These are phyloP conservation scores for Pinus taeda DNA, from an alignment of 75 land plant genomes.

Conservation along the genomic window DNA sequence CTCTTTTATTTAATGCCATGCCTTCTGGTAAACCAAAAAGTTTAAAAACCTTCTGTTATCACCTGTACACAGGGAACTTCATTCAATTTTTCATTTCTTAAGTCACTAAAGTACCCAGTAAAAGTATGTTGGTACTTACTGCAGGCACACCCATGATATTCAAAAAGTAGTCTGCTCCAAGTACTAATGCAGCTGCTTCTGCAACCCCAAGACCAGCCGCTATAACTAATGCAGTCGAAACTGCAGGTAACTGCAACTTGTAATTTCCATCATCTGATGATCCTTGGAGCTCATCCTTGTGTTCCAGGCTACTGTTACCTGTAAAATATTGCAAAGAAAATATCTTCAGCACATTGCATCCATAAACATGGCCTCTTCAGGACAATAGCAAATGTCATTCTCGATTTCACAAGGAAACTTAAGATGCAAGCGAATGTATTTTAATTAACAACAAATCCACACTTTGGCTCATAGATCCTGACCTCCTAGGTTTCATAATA, in stretches of 20 bases:
- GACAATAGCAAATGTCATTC: slow-evolving; percentile 3
- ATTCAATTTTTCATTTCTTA: background rate
- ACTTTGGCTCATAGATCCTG: background rate
- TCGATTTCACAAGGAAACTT: background rate
- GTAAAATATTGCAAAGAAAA: slow-evolving; percentile 11
- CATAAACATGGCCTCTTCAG: background rate
- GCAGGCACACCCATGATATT: slow-evolving; percentile 82
- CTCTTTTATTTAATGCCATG: background rate
- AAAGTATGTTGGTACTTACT: slow-evolving; percentile 46
- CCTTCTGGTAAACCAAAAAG: background rate
- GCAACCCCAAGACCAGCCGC: slow-evolving; percentile 73
- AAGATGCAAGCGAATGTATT: background rate
- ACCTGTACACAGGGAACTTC: background rate
- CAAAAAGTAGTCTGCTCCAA: slow-evolving; percentile 71
- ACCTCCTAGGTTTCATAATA: background rate
- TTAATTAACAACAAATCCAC: background rate
- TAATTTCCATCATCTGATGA: background rate
- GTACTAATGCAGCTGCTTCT: slow-evolving; percentile 58
- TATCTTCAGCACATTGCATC: background rate
- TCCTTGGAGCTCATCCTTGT: background rate
- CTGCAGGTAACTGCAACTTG: slow-evolving; percentile 66
- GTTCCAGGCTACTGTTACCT: background rate
- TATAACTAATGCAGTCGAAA: slow-evolving; percentile 81
- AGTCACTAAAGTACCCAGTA: background rate
- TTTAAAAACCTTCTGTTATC: background rate